Conservation (phyloP, 148 eudicot species). For the Rhododendron vialii region DNA sequence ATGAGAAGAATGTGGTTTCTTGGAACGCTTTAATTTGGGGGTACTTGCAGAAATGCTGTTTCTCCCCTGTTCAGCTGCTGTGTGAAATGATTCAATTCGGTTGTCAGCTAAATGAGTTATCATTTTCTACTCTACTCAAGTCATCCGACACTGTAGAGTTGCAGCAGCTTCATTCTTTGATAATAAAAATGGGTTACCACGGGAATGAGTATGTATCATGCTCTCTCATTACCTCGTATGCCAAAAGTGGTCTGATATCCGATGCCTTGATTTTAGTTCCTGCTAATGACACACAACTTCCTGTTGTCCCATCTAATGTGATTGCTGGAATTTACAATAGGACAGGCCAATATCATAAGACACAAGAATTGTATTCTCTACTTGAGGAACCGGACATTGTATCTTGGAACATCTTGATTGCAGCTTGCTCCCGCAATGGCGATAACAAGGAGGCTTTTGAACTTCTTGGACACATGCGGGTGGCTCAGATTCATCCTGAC, state of each 20-base stretch:
- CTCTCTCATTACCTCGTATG: conserved; percentile 57
- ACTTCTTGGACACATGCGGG: conserved; percentile 60
- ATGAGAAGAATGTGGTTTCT: conserved; percentile 48
- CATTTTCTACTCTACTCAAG: conserved; percentile 55
- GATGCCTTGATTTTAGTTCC: conserved; percentile 50
- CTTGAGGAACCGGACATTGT: conserved; percentile 52
- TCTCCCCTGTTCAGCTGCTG: conserved; percentile 27
- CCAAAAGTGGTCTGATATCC: conserved; percentile 43
- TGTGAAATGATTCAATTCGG: conserved; percentile 51
- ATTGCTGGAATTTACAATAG: conserved; percentile 69
- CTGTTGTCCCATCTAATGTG: conserved; percentile 51
- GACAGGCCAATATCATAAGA: conserved; percentile 46
- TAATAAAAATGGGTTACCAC: conserved; percentile 46
- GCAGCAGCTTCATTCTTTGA: conserved; percentile 54
- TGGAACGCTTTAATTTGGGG: conserved; percentile 67
- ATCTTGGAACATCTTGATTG: conserved; percentile 69
- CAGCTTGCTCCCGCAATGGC: conserved; percentile 70
- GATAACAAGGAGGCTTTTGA: conserved; percentile 62
- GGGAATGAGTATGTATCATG: conserved; percentile 41
- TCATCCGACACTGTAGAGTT: conserved; percentile 32
- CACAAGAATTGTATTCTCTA: conserved; percentile 49
- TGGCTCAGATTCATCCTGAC: conserved; percentile 43
- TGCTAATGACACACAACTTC: conserved; percentile 21
- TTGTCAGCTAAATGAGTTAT: conserved; percentile 41
- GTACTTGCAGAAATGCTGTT: conserved; percentile 27